These are phyloP conservation scores for Scleromitrula shiraiana DNA, from an alignment of 2,329 filamentous ascomycete species.

Conservation along the genomic window DNA sequence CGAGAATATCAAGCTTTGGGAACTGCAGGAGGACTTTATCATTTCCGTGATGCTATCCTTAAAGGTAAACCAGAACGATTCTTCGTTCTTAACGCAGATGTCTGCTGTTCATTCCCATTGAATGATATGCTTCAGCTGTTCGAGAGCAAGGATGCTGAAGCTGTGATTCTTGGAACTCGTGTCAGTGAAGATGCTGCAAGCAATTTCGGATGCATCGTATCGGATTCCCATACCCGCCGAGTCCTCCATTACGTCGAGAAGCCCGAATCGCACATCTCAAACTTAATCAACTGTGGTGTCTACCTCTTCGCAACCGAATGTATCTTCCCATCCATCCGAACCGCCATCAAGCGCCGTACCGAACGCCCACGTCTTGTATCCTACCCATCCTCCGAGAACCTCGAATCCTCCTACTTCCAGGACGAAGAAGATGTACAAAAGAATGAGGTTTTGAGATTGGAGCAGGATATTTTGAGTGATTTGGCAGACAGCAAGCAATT, in stretches of 20 bases:
- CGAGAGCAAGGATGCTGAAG: constrained; percentile 91
- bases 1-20: constrained; percentile 95
- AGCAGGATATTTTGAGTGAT: constrained; percentile 94
- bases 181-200: constrained; percentile 84
- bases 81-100: constrained; percentile 96
- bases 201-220: constrained; percentile 98
- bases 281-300: constrained; percentile 98
- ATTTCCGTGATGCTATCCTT: constrained; percentile 97
- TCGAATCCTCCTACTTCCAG: constrained; percentile 61
- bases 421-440: constrained; percentile 66
- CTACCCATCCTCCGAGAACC: constrained; percentile 94
- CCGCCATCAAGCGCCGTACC: constrained; percentile 88
- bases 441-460: constrained; percentile 83
- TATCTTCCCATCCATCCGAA: constrained; percentile 93
- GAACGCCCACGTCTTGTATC: constrained; percentile 84
- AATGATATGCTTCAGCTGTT: constrained; percentile 93
- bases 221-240: constrained; percentile 84
- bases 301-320: constrained; percentile 94
- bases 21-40: constrained; percentile 93
- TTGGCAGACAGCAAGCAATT: constrained; percentile 96
- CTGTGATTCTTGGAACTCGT: constrained; percentile 87
- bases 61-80: constrained; percentile 92
- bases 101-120: constrained; percentile 97
- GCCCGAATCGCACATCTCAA: constrained; percentile 93
- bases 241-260: constrained; percentile 99